Percentiles rank a stretch among this genome's conserved stretches.
phyloP scores from a whole-genome alignment of 169 alveolate genomes.

The Plasmodium falciparum region DNA sequence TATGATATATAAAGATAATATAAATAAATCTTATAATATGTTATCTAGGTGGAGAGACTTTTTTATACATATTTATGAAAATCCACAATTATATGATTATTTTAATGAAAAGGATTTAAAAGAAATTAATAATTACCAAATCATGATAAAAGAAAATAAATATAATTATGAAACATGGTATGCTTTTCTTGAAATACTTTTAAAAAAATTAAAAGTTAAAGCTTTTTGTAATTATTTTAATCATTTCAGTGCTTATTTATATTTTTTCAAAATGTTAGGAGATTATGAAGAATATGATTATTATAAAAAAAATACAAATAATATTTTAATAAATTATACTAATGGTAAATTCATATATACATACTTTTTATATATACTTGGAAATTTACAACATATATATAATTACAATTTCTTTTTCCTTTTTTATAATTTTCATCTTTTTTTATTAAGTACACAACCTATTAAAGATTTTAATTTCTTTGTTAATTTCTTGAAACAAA shows the following conservation, averaged over 20 bases:
- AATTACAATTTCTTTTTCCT: conserved; percentile 30
- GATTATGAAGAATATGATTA: conserved; percentile 47
- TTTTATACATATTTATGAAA: conserved; percentile 22
- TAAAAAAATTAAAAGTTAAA: conserved; percentile 35
- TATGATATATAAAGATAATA: not conserved
- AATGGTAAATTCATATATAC: conserved; percentile 24
- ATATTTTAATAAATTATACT: conserved; percentile 12
- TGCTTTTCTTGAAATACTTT: conserved; percentile 16
- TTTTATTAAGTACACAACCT: conserved; percentile 41
- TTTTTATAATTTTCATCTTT: conserved; percentile 32
- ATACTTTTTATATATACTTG: conserved; percentile 12
- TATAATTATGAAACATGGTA: conserved; percentile 8
- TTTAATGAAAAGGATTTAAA: conserved; percentile 31
- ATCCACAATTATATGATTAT: conserved; percentile 40
- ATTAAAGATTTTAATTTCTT: conserved; percentile 34
- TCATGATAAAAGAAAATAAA: conserved; percentile 4
- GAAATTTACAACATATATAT: conserved; percentile 14
- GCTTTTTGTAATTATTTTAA: conserved; percentile 11
- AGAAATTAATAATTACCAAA: not conserved
- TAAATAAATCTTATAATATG: not conserved
- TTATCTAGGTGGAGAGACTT: conserved; percentile 5
- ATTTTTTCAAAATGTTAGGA: conserved; percentile 38
- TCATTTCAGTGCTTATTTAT: conserved; percentile 54
- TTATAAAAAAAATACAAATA: conserved; percentile 15
- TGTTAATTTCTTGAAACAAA: conserved; percentile 7